Evolutionary conservation across 1,284 basidiomycete species (phyloP).

Genomic region (Ganoderma leucocontextum): DNA sequence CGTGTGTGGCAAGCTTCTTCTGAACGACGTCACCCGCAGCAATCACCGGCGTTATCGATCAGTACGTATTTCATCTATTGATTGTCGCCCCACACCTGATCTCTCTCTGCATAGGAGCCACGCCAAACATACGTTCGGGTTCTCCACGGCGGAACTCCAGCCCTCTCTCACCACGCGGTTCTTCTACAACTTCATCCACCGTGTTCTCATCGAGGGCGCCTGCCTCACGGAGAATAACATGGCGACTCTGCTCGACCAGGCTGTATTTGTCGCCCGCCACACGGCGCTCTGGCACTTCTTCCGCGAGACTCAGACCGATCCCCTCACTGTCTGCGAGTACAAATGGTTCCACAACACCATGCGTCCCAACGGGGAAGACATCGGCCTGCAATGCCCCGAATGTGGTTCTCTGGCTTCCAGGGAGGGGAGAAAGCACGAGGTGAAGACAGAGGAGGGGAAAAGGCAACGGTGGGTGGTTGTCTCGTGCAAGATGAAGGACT

Average conservation of each 20-base stretch:
- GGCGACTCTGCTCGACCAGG: not conserved
- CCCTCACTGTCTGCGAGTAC: not conserved
- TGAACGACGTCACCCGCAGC: not conserved
- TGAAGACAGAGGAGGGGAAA: not conserved
- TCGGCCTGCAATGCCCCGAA: not conserved
- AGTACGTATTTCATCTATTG: not conserved
- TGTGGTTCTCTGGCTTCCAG: not conserved
- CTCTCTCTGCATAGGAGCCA: not conserved
- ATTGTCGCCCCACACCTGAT: not conserved
- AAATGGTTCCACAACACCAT: not conserved
- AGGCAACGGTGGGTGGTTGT: not conserved
- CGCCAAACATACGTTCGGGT: not conserved
- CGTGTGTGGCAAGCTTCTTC: not conserved
- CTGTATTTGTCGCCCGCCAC: not conserved
- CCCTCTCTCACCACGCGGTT: not conserved
- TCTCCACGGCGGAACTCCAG: not conserved
- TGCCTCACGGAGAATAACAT: not conserved
- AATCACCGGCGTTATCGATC: not conserved
- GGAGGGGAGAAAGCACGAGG: too few relatives aligned
- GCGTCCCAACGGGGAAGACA: not conserved
- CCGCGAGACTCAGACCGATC: not conserved
- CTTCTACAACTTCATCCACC: not conserved
- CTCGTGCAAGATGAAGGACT: not conserved
- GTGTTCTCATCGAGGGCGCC: not conserved
- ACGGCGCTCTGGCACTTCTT: not conserved